phyloP scores from a whole-genome alignment of 495 filamentous ascomycete genomes.

The Echria macrotheca region DNA sequence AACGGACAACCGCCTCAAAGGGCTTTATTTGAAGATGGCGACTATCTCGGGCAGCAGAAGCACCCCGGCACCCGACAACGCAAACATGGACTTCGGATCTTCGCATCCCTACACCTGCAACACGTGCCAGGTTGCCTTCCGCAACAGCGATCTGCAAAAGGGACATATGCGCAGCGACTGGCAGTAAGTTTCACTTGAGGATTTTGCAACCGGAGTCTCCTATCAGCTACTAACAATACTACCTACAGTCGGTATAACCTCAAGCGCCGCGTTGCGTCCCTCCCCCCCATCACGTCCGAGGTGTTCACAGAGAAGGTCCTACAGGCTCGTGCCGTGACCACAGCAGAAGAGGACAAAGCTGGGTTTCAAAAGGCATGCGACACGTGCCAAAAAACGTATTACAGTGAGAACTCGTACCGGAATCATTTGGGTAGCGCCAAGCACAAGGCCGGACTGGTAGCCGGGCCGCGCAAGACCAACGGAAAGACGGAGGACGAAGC shows the following conservation, averaged over 20 bases:
- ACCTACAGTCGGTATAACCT: slow-evolving; percentile 84
- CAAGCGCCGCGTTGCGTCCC: slow-evolving; percentile 85
- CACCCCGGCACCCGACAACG: slow-evolving; percentile 24
- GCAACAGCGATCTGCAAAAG: slow-evolving; percentile 86
- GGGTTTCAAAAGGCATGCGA: slow-evolving; percentile 79
- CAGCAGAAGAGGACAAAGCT: slow-evolving; percentile 79
- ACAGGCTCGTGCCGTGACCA: slow-evolving; percentile 78
- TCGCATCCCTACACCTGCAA: slow-evolving; percentile 95
- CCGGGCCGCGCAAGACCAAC: slow-evolving; percentile 23
- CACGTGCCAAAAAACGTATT: slow-evolving; percentile 86
- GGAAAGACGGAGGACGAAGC: slow-evolving; percentile 56
- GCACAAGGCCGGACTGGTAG: slow-evolving; percentile 64
- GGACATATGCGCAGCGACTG: slow-evolving; percentile 96
- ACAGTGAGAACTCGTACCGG: slow-evolving; percentile 88
- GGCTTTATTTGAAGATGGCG: no score
- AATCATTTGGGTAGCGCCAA: slow-evolving; percentile 92
- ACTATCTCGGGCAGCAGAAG: slow-evolving; percentile 43
- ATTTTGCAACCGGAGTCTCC: no score
- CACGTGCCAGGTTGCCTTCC: slow-evolving; percentile 93
- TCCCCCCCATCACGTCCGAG: slow-evolving; percentile 89
- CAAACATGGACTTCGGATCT: slow-evolving; percentile 33
- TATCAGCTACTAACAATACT: no score
- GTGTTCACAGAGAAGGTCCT: slow-evolving; percentile 94
- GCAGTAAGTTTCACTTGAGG: slow-evolving; percentile 64
- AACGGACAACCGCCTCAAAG: no score